Evolutionary conservation across 306 rosid genomes (phyloP).

Genomic region (Styphnolobium japonicum): DNA sequence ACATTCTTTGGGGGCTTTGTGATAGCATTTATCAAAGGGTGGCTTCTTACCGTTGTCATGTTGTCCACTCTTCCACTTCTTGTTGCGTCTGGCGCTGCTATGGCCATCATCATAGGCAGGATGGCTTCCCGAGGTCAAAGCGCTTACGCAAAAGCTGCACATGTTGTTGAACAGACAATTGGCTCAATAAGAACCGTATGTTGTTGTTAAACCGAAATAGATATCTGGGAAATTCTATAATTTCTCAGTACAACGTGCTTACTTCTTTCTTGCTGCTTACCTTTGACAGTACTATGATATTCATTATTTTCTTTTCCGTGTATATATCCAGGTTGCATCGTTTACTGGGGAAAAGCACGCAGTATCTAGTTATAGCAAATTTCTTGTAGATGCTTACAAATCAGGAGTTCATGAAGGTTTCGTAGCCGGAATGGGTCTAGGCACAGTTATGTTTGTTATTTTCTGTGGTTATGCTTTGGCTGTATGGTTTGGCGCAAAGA

Average conservation of each 20-base stretch:
- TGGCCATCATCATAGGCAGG: conserved; percentile 53
- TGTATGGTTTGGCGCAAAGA: conserved; percentile 77
- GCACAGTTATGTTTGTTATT: conserved; percentile 52
- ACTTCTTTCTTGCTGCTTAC: neutral
- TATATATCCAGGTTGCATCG: conserved; percentile 64
- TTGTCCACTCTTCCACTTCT: conserved; percentile 75
- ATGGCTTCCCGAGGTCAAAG: conserved; percentile 71
- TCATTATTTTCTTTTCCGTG: neutral
- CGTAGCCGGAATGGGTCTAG: conserved; percentile 64
- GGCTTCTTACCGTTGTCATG: conserved; percentile 88
- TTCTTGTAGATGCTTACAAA: conserved; percentile 67
- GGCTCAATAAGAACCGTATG: conserved; percentile 87
- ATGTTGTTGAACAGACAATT: conserved; percentile 81
- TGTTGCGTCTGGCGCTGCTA: conserved; percentile 56
- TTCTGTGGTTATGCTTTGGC: conserved; percentile 70
- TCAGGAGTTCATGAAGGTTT: conserved; percentile 71
- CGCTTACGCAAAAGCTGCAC: conserved; percentile 82
- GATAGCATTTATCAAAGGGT: conserved; percentile 74
- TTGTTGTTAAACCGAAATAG: neutral
- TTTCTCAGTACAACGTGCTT: neutral
- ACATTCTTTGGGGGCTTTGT: conserved; percentile 72
- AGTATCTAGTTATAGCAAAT: conserved; percentile 47
- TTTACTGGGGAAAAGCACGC: conserved; percentile 88
- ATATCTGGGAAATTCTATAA: neutral
- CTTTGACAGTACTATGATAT: neutral